Percentiles rank a stretch among this genome's conserved stretches.
Evolutionary conservation across 352 stramenopile genomes (phyloP).

Genomic region (Phytophthora pluvialis): DNA sequence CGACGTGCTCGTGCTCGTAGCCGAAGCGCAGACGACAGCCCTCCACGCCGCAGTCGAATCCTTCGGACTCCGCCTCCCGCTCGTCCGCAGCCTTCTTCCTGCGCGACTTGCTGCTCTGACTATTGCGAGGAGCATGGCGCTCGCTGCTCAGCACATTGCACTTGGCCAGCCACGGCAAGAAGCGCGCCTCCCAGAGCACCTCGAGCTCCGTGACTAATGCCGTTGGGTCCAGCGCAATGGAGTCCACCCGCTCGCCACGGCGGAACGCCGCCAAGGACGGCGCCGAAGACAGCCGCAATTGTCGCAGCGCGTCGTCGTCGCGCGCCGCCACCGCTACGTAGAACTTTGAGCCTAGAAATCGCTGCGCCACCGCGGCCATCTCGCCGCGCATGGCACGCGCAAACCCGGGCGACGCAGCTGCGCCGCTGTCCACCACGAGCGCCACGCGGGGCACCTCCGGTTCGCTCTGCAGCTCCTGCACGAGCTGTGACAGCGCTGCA

Average conservation of each 20-base stretch:
- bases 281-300: slow-evolving; percentile 44
- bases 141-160: slow-evolving; percentile 62
- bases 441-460: slow-evolving; percentile 48
- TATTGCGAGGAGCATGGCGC: slow-evolving; percentile 32
- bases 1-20: slow-evolving; percentile 78
- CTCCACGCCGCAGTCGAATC: slow-evolving; percentile 68
- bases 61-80: slow-evolving; percentile 37
- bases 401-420: slow-evolving; percentile 1
- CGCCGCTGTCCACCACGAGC: slow-evolving; percentile 39
- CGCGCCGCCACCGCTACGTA: slow-evolving; percentile 37
- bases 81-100: slow-evolving; percentile 17
- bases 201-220: slow-evolving; percentile 34
- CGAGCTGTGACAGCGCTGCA: slow-evolving; percentile 31
- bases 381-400: slow-evolving; percentile 43
- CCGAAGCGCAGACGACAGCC: slow-evolving; percentile 67
- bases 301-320: slow-evolving; percentile 40
- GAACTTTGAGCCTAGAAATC: slow-evolving; percentile 69
- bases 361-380: slow-evolving; percentile 50
- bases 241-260: slow-evolving; percentile 54
- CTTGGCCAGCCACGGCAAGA: slow-evolving; percentile 69
- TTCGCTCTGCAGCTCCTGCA: slow-evolving; percentile 44
- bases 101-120: slow-evolving; percentile 11
- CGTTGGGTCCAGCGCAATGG: slow-evolving; percentile 49
- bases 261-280: slow-evolving; percentile 58
- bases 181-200: slow-evolving; percentile 59